phyloP scores from a whole-genome alignment of 345 rosid genomes.

The Acer saccharum region DNA sequence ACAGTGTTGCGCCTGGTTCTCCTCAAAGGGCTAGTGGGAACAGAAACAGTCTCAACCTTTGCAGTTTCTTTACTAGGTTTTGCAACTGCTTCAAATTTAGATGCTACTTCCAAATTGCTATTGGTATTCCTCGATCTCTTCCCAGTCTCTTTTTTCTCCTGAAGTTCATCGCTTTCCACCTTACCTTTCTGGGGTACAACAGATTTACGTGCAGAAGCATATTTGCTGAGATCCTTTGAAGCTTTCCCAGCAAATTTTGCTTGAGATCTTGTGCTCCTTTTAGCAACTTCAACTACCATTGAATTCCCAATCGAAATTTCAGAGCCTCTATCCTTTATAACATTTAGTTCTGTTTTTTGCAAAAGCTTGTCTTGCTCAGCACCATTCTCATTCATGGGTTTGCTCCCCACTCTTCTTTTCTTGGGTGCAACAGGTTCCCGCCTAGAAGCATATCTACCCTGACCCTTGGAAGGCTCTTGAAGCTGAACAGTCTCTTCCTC shows the following conservation, averaged over 20 bases:
- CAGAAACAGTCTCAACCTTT: constrained; percentile 4
- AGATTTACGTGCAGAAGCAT: constrained; percentile 24
- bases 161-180: constrained; percentile 13
- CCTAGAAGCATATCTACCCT: constrained; percentile 9
- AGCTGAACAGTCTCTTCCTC: constrained; percentile 12
- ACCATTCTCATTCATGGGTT: background rate
- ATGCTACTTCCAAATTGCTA: constrained; percentile 7
- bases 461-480: constrained; percentile 13
- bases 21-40: constrained; percentile 17
- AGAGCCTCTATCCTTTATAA: constrained; percentile 1
- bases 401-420: constrained; percentile 13
- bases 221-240: constrained; percentile 10
- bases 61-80: constrained; percentile 17
- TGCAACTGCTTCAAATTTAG: constrained; percentile 16
- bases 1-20: constrained; percentile 12
- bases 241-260: background rate
- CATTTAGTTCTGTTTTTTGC: constrained; percentile 19
- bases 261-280: constrained; percentile 20
- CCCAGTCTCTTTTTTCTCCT: constrained; percentile 14
- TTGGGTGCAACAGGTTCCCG: constrained; percentile 20
- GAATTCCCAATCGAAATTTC: background rate
- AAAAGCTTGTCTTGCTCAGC: constrained; percentile 9
- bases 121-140: constrained; percentile 14
- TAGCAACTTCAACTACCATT: background rate
- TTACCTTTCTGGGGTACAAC: constrained; percentile 10